Evolutionary conservation across 2,329 filamentous ascomycete genomes (phyloP).

Genomic region (Aureobasidium subglaciale): DNA sequence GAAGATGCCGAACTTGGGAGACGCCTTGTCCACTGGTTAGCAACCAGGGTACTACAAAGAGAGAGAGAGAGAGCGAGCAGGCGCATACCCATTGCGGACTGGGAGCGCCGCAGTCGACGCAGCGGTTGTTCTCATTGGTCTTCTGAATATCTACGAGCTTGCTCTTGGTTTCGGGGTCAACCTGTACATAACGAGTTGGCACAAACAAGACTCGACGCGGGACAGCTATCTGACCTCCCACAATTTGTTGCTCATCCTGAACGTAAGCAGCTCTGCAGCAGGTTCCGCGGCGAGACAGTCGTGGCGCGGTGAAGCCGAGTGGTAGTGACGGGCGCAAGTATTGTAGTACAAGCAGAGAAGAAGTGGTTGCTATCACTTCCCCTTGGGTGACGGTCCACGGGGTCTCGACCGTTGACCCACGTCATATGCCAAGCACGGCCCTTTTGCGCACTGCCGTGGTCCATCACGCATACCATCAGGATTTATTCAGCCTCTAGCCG

Average conservation of each 20-base stretch:
- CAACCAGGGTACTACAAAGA: too few relatives aligned
- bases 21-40: constrained; percentile 42
- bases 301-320: too few relatives aligned
- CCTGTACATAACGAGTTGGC: constrained; percentile 29
- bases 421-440: neutral
- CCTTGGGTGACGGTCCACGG: neutral
- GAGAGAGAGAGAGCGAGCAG: neutral
- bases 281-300: neutral
- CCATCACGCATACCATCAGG: too few relatives aligned
- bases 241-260: constrained; percentile 49
- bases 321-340: too few relatives aligned
- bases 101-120: constrained; percentile 91
- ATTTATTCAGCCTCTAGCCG: neutral
- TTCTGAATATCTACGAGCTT: constrained; percentile 94
- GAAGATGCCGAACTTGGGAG: constrained; percentile 96
- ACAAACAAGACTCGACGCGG: neutral
- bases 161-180: constrained; percentile 91
- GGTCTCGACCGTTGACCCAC: neutral
- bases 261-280: neutral
- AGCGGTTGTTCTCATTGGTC: constrained; percentile 77
- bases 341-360: neutral
- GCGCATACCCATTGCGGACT: constrained; percentile 90
- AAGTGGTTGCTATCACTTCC: neutral
- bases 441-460: neutral
- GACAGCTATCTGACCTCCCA: constrained; percentile 57